Percentiles rank a stretch among this genome's conserved stretches.
Conservation (phyloP, 768 basidiomycete genomes). For the Pisolithus albus region DNA sequence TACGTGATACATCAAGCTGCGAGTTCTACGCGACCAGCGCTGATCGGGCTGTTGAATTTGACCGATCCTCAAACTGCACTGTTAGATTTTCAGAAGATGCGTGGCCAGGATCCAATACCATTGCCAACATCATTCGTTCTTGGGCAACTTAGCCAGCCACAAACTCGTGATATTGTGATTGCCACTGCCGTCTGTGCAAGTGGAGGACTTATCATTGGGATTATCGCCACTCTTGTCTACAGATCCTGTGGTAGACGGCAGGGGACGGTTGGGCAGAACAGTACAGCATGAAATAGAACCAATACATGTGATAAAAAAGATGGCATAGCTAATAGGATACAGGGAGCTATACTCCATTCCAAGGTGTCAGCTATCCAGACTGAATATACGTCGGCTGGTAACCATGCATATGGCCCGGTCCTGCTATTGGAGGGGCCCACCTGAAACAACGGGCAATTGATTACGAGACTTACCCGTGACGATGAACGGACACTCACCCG, state of each 20-base stretch:
- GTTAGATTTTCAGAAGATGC: conserved; percentile 32
- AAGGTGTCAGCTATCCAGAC: conserved; percentile 7
- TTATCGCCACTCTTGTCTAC: conserved; percentile 17
- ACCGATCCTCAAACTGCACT: conserved; percentile 35
- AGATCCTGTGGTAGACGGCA: not conserved
- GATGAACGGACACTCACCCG: conserved; percentile 34
- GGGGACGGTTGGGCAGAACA: conserved; percentile 3
- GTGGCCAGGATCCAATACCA: conserved; percentile 34
- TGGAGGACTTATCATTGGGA: conserved; percentile 34
- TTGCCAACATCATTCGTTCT: conserved; percentile 18
- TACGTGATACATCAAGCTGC: conserved; percentile 44
- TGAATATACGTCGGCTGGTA: conserved; percentile 27
- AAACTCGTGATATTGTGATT: conserved; percentile 8
- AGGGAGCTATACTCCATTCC: not conserved
- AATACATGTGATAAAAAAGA: not conserved
- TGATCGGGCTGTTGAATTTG: conserved; percentile 39
- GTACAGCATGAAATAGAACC: conserved; percentile 4
- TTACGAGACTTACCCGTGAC: not conserved
- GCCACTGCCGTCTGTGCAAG: conserved; percentile 21
- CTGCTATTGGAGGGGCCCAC: conserved; percentile 30
- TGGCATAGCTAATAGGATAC: not conserved
- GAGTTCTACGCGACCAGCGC: conserved; percentile 33
- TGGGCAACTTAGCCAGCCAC: conserved; percentile 10
- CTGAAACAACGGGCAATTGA: conserved; percentile 9
- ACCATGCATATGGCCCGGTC: conserved; percentile 18